These are phyloP conservation scores for Ogataea methanolica DNA, from an alignment of 805 yeast species.

Conservation along the genomic window DNA sequence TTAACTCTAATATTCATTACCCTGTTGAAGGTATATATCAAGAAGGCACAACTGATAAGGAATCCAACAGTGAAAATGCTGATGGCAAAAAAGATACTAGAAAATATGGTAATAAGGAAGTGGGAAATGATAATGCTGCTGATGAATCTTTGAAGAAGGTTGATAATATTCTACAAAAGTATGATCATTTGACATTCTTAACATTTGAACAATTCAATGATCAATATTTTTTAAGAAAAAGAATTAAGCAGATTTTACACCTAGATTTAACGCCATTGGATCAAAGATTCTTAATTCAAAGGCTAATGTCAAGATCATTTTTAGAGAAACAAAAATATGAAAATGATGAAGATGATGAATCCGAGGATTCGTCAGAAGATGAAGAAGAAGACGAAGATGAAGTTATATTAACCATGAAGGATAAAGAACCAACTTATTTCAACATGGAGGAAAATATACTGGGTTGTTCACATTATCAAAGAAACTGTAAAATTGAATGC, in stretches of 20 bases:
- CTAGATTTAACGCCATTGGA: slow-evolving; percentile 36
- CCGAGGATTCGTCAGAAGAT: slow-evolving; percentile 7
- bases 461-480: slow-evolving; percentile 81
- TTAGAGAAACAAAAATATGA: slow-evolving; percentile 38
- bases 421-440: slow-evolving; percentile 44
- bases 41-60: slow-evolving; percentile 4
- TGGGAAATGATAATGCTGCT: too few relatives aligned
- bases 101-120: too few relatives aligned
- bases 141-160: not conserved
- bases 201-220: slow-evolving; percentile 32
- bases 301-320: slow-evolving; percentile 66
- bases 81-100: too few relatives aligned
- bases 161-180: slow-evolving; percentile 10
- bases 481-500: slow-evolving; percentile 83
- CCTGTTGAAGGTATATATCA: slow-evolving; percentile 43
- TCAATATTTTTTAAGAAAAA: slow-evolving; percentile 36
- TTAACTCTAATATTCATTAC: slow-evolving; percentile 42
- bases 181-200: slow-evolving; percentile 26
- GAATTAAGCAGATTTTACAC: slow-evolving; percentile 44
- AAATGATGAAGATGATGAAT: slow-evolving; percentile 14
- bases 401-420: slow-evolving; percentile 44
- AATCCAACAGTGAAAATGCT: too few relatives aligned
- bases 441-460: slow-evolving; percentile 39
- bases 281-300: slow-evolving; percentile 51
- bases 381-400: slow-evolving; percentile 23